Base-by-base conservation (phyloP, 768 basidiomycete species). In the Pleurotus tuber-regium region DNA sequence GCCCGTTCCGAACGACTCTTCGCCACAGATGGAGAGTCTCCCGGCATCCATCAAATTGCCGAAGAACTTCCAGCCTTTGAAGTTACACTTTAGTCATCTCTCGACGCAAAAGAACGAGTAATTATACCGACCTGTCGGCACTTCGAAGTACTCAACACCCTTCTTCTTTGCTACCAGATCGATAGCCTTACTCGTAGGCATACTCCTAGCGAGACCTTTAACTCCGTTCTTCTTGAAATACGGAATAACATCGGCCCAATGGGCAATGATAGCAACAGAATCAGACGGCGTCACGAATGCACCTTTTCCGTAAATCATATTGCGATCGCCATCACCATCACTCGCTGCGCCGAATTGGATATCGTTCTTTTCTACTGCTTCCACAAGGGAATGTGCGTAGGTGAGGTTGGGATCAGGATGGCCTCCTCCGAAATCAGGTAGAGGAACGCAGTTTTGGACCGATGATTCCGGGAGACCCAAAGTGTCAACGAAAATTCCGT, bases 31-130 rank as follows among this genome's bases (percentile, higher is more conserved):
- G 43, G 96, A 98, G 43, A 99, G 81, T 38, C 92, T 81, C 0
- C 95, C 96, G 16, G 97, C 97, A 66, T 99, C 97, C 97, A 99
- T 99, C 60, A 99, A 76, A 72, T 98, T 99, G 41, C 97, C 97
- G 65, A 99, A 99, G 82, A 99, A 99, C 71, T 99, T 99, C 94
- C 94, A 98, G 57, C 96, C 95, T n/a, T 94, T 57, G 9, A 25
- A 10, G 38, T 38, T 24, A n/a, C n/a, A 39, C 12, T 28, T 38
- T 11, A 26, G 29, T 50, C 41, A 35, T 1, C 4, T 12, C 12
- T 56, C 4, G 59, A 51, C 33, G 23, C 26, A 12, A 11, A 16
- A 43, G 43, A 21, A 19, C 21, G 41, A 16, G 12, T 14, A 11
- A 4, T 9, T 33, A 94, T n/a, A n/a, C n/a, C n/a, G n/a, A n/a